These are phyloP conservation scores for Solanum corneliomulleri DNA, from an alignment of 257 asterid species.

Conservation along the genomic window DNA sequence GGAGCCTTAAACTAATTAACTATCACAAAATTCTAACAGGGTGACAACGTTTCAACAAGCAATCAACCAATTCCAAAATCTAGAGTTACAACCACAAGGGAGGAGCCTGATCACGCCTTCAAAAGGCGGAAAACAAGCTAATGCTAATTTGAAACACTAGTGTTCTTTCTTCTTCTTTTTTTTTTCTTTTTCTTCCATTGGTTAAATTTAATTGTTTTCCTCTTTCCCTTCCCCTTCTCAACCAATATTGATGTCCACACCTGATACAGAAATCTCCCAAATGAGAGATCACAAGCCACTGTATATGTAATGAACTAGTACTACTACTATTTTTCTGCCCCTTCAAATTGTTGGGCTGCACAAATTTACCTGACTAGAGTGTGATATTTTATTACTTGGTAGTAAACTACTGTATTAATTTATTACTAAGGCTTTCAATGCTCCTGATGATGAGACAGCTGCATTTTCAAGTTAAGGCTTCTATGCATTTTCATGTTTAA, in stretches of 20 bases:
- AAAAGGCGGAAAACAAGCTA: conserved; percentile 74
- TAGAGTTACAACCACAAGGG: conserved; percentile 26
- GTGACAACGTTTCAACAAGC: conserved; percentile 14
- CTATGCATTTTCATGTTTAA: not conserved
- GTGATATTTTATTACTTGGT: not conserved
- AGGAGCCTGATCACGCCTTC: conserved; percentile 39
- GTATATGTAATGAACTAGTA: conserved; percentile 38
- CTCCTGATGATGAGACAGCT: conserved; percentile 6
- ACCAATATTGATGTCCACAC: not conserved
- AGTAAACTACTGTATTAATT: not conserved
- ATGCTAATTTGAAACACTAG: conserved; percentile 22
- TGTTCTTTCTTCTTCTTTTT: not conserved
- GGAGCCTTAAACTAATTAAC: not conserved
- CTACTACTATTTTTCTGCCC: not conserved
- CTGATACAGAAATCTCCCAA: conserved; percentile 10
- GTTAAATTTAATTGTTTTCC: not conserved
- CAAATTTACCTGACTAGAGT: conserved; percentile 14
- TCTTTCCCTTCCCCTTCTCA: not conserved
- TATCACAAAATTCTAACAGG: conserved; percentile 16
- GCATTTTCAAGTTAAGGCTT: conserved; percentile 6
- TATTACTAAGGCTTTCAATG: conserved; percentile 8
- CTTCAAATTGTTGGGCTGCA: conserved; percentile 23
- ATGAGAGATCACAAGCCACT: conserved; percentile 27
- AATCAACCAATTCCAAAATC: conserved; percentile 28
- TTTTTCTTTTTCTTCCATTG: not conserved